A percentile compares a stretch with the other conserved stretches of the same genome.
Conservation (phyloP, 2,329 filamentous ascomycete species). For the Aspergillus tubingensis region DNA sequence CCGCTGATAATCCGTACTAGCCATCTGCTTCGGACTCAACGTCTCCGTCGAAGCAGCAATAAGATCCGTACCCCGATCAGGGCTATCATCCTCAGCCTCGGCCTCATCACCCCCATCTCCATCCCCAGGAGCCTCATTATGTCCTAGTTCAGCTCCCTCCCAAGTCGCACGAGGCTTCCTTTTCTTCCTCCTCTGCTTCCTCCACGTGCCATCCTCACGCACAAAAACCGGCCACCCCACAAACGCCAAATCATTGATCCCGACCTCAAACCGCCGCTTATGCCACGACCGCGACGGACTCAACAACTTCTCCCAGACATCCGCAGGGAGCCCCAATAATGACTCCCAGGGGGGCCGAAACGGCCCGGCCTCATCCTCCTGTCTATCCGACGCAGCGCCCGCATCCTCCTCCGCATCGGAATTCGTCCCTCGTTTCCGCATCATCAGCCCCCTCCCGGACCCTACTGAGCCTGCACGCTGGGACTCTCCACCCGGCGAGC, state of each 20-base stretch:
- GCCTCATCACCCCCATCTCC: slow-evolving; percentile 24
- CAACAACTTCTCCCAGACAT: slow-evolving; percentile 76
- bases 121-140: slow-evolving; percentile 37
- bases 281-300: slow-evolving; percentile 75
- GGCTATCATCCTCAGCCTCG: slow-evolving; percentile 34
- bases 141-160: slow-evolving; percentile 37
- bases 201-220: slow-evolving; percentile 75
- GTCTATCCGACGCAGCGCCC: slow-evolving; percentile 30
- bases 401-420: slow-evolving; percentile 39
- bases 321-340: slow-evolving; percentile 71
- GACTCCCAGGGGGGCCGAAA: slow-evolving; percentile 53
- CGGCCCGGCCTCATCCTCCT: slow-evolving; percentile 26
- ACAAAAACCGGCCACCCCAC: slow-evolving; percentile 83
- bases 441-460: slow-evolving; percentile 30
- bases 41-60: slow-evolving; percentile 33
- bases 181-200: slow-evolving; percentile 60
- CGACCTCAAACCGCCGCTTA: slow-evolving; percentile 79
- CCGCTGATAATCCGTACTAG: slow-evolving; percentile 28
- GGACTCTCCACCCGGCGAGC: slow-evolving; percentile 32
- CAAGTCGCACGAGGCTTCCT: slow-evolving; percentile 37
- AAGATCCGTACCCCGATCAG: slow-evolving; percentile 37
- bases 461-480: slow-evolving; percentile 38
- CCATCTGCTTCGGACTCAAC: slow-evolving; percentile 25
- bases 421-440: slow-evolving; percentile 32
- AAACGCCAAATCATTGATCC: slow-evolving; percentile 76